Evolutionary conservation across 192 early-diverging fungal genomes (phyloP), one percentile per base, ranked within the genome.

Genomic region (Lobosporangium transversale): DNA sequence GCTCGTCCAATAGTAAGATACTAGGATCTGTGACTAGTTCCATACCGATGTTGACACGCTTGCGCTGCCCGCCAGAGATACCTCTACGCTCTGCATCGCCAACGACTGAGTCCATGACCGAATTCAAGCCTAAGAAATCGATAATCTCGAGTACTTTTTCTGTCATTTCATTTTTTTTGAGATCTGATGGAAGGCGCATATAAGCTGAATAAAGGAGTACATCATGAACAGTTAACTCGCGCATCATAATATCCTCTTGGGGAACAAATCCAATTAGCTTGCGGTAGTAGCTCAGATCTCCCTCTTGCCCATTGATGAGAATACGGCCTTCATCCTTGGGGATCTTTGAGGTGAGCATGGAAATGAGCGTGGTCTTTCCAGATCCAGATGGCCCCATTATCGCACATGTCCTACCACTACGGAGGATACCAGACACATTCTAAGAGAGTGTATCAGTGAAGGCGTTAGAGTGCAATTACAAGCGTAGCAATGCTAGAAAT

Each of bases 1-100:
- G 91, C 32, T 92, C 91, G 65, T 92, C 90, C 61, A 76, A 60
- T 56, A 92, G 89, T 29, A 92, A 75, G 15, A 89, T 82, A 47
- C 79, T 82, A 8, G 90, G 90, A 47, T 87, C 70, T 0, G 75
- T 66, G 0, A 80, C 83, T 4, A 85, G 56, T 48, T 92, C 91
- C 89, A 92, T 92, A 10, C 90, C 91, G 62, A 92, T 91, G 59
- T 92, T 92, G 52, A 92, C 90, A 9, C 91, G 83, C 68, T 92
- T 92, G 1, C 91, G 78, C 52, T 92, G 90, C 26, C 90, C 90
- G 64, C 91, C 91, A 20, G 86, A 89, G 24, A 92, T 86, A 36
- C 91, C 91, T 43, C 91, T 80, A 18, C 58, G 57, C 27, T 83
- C 87, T 55, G 86, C 90, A 51, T 90, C 81, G 8, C 91, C 91